Base-by-base conservation (phyloP, 2,329 filamentous ascomycete genomes). In the Botrytis squamosa region DNA sequence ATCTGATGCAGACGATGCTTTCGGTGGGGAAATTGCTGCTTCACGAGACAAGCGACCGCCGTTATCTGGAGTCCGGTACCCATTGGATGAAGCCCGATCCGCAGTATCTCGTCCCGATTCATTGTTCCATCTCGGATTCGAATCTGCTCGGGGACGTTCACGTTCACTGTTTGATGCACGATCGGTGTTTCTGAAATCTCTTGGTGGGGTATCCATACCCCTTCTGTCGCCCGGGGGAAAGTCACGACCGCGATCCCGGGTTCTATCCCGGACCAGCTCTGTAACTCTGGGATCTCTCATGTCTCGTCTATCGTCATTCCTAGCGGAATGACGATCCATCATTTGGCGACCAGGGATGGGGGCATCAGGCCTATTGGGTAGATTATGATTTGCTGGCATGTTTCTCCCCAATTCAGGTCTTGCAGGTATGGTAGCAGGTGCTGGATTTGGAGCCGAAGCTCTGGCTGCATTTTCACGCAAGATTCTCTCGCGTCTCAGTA, bases 291-390 rank as follows among this genome's bases (percentile, higher is more conserved):
- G 70, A 57, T 80, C 77, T 75, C 79, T 75, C 16, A 66, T 74
- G 72, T 81, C 80, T 77, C 80, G 78, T 33, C 81, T 77, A 60
- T 81, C 80, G 22, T 75, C 74, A 73, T 80, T 78, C 22, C 79
- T 78, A 42, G 77, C 57, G 7, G 74, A 72, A 69, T 81, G 77
- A 73, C 80, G 77, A 62, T 81, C 80, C 46, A 79, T 69, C 29
- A 77, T 67, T 65, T 78, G 77, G 60, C 79, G 76, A 72, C 74
- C 71, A 36, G 81, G 80, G 29, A 82, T 75, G 40, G 80, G 78
- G 22, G 75, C 80, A 62, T 82, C 81, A 14, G 81, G 80, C 64
- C 81, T 77, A 57, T 65, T 80, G 38, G 81, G 80, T 55, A 82
- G 77, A 49, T 74, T 78, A 38, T 76, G 75, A 64, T 74, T 77